Evolutionary conservation across 768 basidiomycete species (phyloP), one percentile per base, ranked within the genome.

Genomic region (Asterophora lycoperdoides): DNA sequence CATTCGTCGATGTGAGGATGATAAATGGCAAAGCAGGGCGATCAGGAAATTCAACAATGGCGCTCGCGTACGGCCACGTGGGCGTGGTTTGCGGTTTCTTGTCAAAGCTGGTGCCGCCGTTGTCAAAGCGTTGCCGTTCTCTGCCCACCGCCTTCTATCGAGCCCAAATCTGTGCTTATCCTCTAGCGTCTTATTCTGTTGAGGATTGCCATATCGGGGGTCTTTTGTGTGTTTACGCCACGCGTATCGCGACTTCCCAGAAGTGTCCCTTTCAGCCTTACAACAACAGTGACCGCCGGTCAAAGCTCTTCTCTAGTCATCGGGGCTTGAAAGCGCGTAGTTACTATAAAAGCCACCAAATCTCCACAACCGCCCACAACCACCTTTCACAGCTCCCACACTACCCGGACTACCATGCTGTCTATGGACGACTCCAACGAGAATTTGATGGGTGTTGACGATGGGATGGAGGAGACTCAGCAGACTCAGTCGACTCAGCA

Each of bases 401-500:
- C 23, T 23, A 23, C 41, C 33, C 20, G 40, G n/a, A 36, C 10
- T 15, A 44, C 33, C 23, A 17, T 11, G 36, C 26, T 52, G 46
- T 40, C 41, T 23, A 60, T 60, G 59, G 52, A 60, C 28, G 43
- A 52, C 36, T 44, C 35, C n/a, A 44, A 43, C 41, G 55, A 56
- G 13, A 44, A 46, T 10, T 46, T 53, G 48, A 44, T 51, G 36
- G 52, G 40, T 18, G 23, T 23, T 23, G 57, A 64, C 34, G 65
- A 70, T 18, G 58, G 60, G 30, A 63, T 65, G 38, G 68, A 67
- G 8, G 60, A 61, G 33, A 53, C 58, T 11, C 68, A 68, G 19
- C 71, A 71, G 56, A 75, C 74, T 0, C 75, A 77, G 55, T 72
- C 71, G 6, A 73, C 74, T 5, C 75, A 77, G 51, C 67, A 68